Conservation (phyloP, 106 monocot species). For the Vanilla planifolia region DNA sequence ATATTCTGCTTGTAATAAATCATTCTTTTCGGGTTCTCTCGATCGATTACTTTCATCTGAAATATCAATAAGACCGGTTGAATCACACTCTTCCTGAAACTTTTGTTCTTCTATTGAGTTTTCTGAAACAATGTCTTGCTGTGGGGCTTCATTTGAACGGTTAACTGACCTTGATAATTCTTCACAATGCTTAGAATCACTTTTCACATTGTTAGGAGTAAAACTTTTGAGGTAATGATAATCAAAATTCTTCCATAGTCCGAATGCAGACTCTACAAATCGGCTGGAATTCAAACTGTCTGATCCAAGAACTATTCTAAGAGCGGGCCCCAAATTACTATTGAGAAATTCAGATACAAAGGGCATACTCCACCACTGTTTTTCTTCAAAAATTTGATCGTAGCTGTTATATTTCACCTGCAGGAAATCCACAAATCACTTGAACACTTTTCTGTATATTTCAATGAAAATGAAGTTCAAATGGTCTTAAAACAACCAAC, state of each 20-base stretch:
- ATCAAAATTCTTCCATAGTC: slow-evolving; percentile 56
- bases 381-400: slow-evolving; percentile 70
- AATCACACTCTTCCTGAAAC: slow-evolving; percentile 5
- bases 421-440: slow-evolving; percentile 2
- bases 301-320: slow-evolving; percentile 64
- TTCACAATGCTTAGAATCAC: slow-evolving; percentile 1
- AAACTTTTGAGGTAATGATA: slow-evolving; percentile 27
- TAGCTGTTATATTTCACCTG: slow-evolving; percentile 78
- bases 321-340: slow-evolving; percentile 51
- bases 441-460: no score
- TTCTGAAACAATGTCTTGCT: slow-evolving; percentile 12
- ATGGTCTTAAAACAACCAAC: no score
- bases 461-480: no score
- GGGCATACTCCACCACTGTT: slow-evolving; percentile 82
- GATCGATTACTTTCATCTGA: background rate
- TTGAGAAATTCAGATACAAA: slow-evolving; percentile 81
- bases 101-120: slow-evolving; percentile 1
- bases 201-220: slow-evolving; percentile 9
- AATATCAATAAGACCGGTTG: slow-evolving; percentile 4
- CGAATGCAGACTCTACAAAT: slow-evolving; percentile 89
- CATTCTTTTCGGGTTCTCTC: background rate
- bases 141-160: slow-evolving; percentile 11
- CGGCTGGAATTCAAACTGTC: slow-evolving; percentile 66
- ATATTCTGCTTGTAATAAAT: slow-evolving; percentile 20
- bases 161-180: slow-evolving; percentile 7